Conservation (phyloP, 192 early-diverging fungal genomes). For the Chytriomyces sp. region DNA sequence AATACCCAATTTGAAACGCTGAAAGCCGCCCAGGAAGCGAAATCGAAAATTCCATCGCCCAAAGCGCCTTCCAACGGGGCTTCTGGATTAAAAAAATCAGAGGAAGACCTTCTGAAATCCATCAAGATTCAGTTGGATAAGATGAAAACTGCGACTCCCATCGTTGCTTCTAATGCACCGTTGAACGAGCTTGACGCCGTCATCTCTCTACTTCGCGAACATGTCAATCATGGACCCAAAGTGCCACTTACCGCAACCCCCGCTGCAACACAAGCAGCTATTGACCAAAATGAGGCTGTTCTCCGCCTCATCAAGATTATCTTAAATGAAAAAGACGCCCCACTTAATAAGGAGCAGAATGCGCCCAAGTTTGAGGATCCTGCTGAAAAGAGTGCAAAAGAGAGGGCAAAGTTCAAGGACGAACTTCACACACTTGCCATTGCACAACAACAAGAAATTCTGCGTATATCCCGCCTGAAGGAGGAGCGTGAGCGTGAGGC, state of each 20-base stretch:
- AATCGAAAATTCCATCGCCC: neutral
- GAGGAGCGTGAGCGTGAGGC: neutral
- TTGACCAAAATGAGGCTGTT: neutral
- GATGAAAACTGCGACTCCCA: neutral
- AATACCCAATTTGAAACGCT: neutral
- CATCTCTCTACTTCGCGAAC: neutral
- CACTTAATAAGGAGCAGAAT: neutral
- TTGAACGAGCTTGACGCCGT: neutral
- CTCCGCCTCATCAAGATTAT: neutral
- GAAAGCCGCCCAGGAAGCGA: neutral
- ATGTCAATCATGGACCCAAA: neutral
- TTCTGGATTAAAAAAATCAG: too few species aligned
- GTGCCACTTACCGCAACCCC: too few species aligned
- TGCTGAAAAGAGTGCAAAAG: neutral
- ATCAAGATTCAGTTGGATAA: neutral
- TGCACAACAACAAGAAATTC: constrained; percentile 4
- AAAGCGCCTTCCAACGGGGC: too few species aligned
- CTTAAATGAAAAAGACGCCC: neutral
- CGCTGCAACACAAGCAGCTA: neutral
- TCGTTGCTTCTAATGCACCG: too few species aligned
- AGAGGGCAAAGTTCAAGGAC: constrained; percentile 2
- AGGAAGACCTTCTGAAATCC: neutral
- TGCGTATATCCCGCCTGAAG: neutral
- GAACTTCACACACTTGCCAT: neutral
- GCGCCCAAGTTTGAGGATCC: neutral